These are phyloP conservation scores for Talaromyces rugulosus DNA, from an alignment of 2,329 filamentous ascomycete species.

Conservation along the genomic window DNA sequence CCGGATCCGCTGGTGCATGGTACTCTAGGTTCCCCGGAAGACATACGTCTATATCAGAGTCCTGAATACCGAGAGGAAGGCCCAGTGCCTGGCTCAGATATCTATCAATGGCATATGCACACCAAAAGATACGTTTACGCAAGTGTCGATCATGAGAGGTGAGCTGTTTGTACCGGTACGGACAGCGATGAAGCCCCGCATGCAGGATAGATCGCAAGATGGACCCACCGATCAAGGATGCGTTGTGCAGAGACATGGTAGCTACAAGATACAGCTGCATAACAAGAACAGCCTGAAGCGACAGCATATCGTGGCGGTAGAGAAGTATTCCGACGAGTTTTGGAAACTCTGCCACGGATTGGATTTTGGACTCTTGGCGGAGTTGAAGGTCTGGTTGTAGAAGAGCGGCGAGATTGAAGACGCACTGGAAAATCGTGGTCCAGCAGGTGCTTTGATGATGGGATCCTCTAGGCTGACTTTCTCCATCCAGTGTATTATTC, in stretches of 20 bases:
- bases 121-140: constrained; percentile 41
- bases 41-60: constrained; percentile 43
- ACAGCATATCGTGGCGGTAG: constrained; percentile 41
- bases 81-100: constrained; percentile 39
- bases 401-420: constrained; percentile 47
- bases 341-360: constrained; percentile 35
- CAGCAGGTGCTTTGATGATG: constrained; percentile 25
- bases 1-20: constrained; percentile 24
- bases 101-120: constrained; percentile 38
- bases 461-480: neutral
- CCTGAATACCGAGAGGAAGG: constrained; percentile 38
- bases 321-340: constrained; percentile 35
- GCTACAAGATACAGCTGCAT: constrained; percentile 48
- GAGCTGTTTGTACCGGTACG: constrained; percentile 47
- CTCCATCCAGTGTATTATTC: neutral
- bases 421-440: constrained; percentile 45
- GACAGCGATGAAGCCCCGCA: constrained; percentile 50
- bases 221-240: constrained; percentile 47
- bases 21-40: constrained; percentile 43
- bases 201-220: constrained; percentile 47
- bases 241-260: constrained; percentile 46
- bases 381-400: constrained; percentile 30
- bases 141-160: constrained; percentile 37
- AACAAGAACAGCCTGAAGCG: constrained; percentile 48
- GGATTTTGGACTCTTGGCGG: constrained; percentile 32